Percentiles rank a stretch among this genome's conserved stretches.
phyloP scores from a whole-genome alignment of 169 alveolate species.

The Cryptosporidium ryanae region DNA sequence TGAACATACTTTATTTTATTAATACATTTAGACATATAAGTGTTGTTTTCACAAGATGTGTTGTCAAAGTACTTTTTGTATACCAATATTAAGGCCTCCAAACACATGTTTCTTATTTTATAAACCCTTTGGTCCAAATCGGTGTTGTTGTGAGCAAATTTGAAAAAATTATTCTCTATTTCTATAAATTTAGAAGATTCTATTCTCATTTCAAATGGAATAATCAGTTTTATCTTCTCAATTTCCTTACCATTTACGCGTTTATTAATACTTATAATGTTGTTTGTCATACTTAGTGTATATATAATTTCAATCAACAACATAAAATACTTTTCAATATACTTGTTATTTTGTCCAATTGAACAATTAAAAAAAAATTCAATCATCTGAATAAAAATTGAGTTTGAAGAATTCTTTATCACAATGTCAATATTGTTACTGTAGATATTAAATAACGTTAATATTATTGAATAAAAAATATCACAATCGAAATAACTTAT shows the following conservation, averaged over 20 bases:
- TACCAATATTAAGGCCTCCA: background rate
- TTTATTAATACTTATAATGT: conserved; percentile 18
- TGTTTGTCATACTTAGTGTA: conserved; percentile 29
- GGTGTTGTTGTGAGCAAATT: background rate
- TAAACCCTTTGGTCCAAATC: conserved; percentile 32
- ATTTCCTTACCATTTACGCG: conserved; percentile 1
- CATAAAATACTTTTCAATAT: conserved; percentile 41
- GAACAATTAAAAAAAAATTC: conserved; percentile 22
- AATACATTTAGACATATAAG: background rate
- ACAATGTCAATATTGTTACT: conserved; percentile 53
- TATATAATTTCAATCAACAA: conserved; percentile 18
- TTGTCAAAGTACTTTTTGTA: background rate
- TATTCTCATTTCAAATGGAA: conserved; percentile 22
- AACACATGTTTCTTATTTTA: conserved; percentile 22
- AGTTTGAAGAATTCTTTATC: conserved; percentile 21
- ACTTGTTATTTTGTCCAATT: conserved; percentile 3
- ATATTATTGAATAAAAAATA: conserved; percentile 26
- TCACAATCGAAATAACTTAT: conserved; percentile 5
- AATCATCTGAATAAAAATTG: conserved; percentile 19
- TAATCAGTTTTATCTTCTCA: background rate
- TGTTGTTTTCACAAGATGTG: background rate
- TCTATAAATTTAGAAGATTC: conserved; percentile 34
- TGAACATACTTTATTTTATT: conserved; percentile 15
- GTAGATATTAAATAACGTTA: conserved; percentile 22
- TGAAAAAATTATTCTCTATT: conserved; percentile 40